Evolutionary conservation across 805 yeast species (phyloP).

Genomic region (Spathaspora boniae): DNA sequence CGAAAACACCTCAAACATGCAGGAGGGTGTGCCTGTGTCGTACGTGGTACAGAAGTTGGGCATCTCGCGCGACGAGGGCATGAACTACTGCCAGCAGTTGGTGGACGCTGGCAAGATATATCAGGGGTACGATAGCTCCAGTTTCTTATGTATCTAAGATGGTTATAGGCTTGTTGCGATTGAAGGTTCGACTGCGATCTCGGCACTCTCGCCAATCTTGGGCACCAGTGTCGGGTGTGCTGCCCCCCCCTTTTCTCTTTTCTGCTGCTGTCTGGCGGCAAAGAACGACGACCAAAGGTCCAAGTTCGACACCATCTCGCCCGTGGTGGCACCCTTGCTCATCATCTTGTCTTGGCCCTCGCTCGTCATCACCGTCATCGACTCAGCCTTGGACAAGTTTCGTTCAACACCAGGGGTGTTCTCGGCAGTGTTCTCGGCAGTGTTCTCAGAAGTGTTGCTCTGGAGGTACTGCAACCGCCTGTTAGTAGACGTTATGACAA

Average conservation of each 20-base stretch:
- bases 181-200: too few relatives aligned
- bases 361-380: conserved; percentile 51
- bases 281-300: conserved; percentile 67
- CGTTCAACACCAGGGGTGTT: conserved; percentile 18
- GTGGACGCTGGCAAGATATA: conserved; percentile 68
- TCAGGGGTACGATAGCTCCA: conserved; percentile 60
- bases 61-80: conserved; percentile 47
- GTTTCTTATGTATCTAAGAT: conserved; percentile 9
- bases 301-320: conserved; percentile 54
- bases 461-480: conserved; percentile 48
- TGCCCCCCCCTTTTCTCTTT: conserved; percentile 11
- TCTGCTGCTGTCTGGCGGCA: conserved; percentile 17
- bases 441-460: neutral
- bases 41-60: conserved; percentile 56
- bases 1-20: conserved; percentile 54
- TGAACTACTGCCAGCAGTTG: conserved; percentile 48
- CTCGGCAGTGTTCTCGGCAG: conserved; percentile 3
- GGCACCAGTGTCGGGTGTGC: too few relatives aligned
- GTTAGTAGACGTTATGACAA: conserved; percentile 63
- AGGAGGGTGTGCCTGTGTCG: conserved; percentile 72
- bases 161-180: too few relatives aligned
- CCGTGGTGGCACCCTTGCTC: conserved; percentile 40
- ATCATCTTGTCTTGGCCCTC: conserved; percentile 49
- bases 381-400: conserved; percentile 42
- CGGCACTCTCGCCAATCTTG: too few relatives aligned